Evolutionary conservation across 2,329 filamentous ascomycete genomes (phyloP), one percentile per base, ranked within the genome.

Genomic region (Ophiostoma sp.): DNA sequence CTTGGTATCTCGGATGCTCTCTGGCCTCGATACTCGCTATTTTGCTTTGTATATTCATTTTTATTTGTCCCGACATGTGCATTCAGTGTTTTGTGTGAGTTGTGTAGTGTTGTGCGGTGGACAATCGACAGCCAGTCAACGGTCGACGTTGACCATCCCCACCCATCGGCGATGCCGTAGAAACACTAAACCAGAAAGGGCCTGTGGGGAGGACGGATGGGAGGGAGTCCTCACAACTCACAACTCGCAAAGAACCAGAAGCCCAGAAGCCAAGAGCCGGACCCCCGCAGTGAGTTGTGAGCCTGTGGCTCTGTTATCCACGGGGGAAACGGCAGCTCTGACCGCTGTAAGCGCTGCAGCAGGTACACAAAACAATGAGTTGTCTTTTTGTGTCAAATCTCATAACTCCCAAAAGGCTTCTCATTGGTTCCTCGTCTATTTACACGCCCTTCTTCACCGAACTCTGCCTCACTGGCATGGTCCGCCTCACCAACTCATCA

Each of bases 391-490:
- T 28, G n/a, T 36, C 12, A 39, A n/a, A 39, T 61, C 28, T 22
- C n/a, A n/a, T 6, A 48, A 39, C 59, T 31, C 33, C 59, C n/a
- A 22, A n/a, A 11, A 22, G 7, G 9, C 45, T 2, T 25, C 15
- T 42, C 9, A 71, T 59, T 71, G 57, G 70, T 36, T 22, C 71
- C 2, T 39, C 19, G 15, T 63, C 61, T 72, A 71, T 22, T 12
- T n/a, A 55, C 73, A 74, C 75, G 31, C 75, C 72, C 75, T 69
- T 33, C 31, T 63, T 71, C 75, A 70, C 75, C 75, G 75, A 76
- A 71, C 64, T 75, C 70, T 73, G 74, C 71, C 72, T 74, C 59
- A 52, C 59, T 39, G 72, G 22, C 52, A 61, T 50, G 48, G 63
- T 64, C 57, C 36, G 72, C 63, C 71, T 69, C 66, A 50, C 31